Evolutionary conservation across 1,284 basidiomycete genomes (phyloP), one percentile per base, ranked within the genome.

Genomic region (Papiliotrema flavescens): DNA sequence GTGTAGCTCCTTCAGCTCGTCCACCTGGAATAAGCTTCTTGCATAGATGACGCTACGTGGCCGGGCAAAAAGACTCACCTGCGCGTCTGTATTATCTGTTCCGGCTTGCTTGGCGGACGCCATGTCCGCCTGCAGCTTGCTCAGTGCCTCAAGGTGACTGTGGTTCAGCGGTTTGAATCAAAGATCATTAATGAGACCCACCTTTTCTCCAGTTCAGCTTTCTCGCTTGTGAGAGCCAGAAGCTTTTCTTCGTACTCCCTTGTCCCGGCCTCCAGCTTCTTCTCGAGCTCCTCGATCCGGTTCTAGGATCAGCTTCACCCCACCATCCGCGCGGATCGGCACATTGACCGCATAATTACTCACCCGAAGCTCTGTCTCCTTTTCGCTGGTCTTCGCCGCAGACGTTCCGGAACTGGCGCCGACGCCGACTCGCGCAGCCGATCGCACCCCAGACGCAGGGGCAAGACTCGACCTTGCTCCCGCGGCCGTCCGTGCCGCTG

Each of bases 171-270:
- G 19, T 24, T 2, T 22, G 13, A 22, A 1, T 22, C 28, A 28
- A 11, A 22, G 24, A 2, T 26, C 35, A n/a, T 13, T 1, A 2
- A 49, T 44, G 1, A 23, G n/a, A 60, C 66, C 54, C 45, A 71
- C 70, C 51, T 56, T 15, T 63, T 46, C 47, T 70, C 66, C 4
- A 71, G 49, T 34, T 65, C 56, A 24, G 35, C 47, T 43, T 56
- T 63, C 47, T 66, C 57, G 42, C 57, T 53, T 24, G 41, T 54
- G 34, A 65, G 51, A 42, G 54, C 58, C 1, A 51, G 59, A 41
- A 66, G 36, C 48, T 57, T 59, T 2, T 52, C 55, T 42, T 65
- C 65, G 24, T 63, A 57, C 6, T 45, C 60, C 3, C 47, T 48
- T 47, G 63, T 62, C 51, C 57, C 58, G 2, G 51, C 49, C 22